These are phyloP conservation scores for Eutypa lata DNA, from an alignment of 2,329 filamentous ascomycete species.

Conservation along the genomic window DNA sequence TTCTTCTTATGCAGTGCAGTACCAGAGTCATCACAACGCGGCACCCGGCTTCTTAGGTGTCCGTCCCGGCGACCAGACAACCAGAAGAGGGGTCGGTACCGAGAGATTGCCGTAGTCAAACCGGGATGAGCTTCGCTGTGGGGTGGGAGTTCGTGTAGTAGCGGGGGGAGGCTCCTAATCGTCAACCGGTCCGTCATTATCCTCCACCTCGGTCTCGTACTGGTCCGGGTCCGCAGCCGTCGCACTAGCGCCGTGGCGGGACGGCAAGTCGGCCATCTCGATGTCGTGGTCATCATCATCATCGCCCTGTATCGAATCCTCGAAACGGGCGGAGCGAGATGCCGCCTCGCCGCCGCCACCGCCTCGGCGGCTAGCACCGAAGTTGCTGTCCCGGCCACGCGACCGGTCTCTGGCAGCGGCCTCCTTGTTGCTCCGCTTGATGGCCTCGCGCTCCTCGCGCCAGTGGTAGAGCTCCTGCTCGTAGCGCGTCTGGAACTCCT, in stretches of 20 bases:
- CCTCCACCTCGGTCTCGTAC: conserved; percentile 22
- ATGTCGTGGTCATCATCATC: conserved; percentile 18
- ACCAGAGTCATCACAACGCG: neutral
- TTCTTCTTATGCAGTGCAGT: no score
- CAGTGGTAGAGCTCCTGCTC: conserved; percentile 37
- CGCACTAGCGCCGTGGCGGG: neutral
- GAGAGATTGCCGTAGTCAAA: no score
- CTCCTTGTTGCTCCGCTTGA: conserved; percentile 28
- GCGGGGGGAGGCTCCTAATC: conserved; percentile 15
- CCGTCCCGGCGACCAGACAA: no score
- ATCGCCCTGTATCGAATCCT: conserved; percentile 22
- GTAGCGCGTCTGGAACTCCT: conserved; percentile 44
- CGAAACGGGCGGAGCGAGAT: conserved; percentile 15
- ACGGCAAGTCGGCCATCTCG: conserved; percentile 11
- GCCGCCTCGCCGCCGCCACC: conserved; percentile 13
- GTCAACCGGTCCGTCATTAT: conserved; percentile 20
- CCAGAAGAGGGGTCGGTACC: no score
- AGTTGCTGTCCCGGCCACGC: conserved; percentile 18
- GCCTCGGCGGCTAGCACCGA: conserved; percentile 15
- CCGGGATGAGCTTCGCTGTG: neutral
- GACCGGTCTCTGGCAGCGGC: conserved; percentile 26
- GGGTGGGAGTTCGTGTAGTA: neutral
- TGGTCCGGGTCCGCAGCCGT: conserved; percentile 9
- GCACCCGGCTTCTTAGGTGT: no score
- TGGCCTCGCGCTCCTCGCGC: conserved; percentile 41